Evolutionary conservation across 2,329 filamentous ascomycete species (phyloP), one percentile per base, ranked within the genome.

Genomic region (Phialemonium atrogriseum): DNA sequence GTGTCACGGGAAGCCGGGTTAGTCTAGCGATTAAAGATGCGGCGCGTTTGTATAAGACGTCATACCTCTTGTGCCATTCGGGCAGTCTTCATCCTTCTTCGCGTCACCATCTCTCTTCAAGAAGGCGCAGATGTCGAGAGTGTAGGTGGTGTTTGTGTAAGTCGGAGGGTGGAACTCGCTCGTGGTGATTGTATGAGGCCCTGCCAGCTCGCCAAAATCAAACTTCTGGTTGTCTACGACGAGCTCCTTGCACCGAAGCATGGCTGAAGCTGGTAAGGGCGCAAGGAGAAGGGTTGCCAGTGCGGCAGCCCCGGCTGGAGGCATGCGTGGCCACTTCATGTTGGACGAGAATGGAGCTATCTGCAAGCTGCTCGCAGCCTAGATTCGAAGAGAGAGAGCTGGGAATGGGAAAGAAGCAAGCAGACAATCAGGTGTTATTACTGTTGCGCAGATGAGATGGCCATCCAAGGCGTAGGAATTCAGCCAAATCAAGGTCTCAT

Each of bases 131-230:
- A 93, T 66, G 47, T 93, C 82, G 35, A 93, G 52, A 1, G 84
- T 88, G 55, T 86, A 93, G 25, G 84, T 89, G 16, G 77, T 85
- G 55, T 91, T 91, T 38, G 64, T 66, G 17, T 73, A 62, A 11
- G 65, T 64, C 11, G 64, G 68, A 13, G 68, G 66, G 20, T 68
- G 56, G 40, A 66, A 62, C 44, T 64, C 65, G 47, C 62, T 65
- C 29, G 73, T 73, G 33, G 84, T 68, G 22, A 86, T 77, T 0
- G 77, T 73, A 52, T 81, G 80, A 20, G 80, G 78, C 2, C 82
- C 84, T 5, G 60, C 64, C 7, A 88, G 69, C 40, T 65, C 55
- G 16, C 62, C 62, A 18, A 89, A 62, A 55, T 87, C 68, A 55
- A 81, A 88, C 18, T 60, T 65, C 38, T 72, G 64, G 15, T 63